Base-by-base conservation (phyloP, 1,284 basidiomycete species). In the Cutaneotrichosporon spelunceum region DNA sequence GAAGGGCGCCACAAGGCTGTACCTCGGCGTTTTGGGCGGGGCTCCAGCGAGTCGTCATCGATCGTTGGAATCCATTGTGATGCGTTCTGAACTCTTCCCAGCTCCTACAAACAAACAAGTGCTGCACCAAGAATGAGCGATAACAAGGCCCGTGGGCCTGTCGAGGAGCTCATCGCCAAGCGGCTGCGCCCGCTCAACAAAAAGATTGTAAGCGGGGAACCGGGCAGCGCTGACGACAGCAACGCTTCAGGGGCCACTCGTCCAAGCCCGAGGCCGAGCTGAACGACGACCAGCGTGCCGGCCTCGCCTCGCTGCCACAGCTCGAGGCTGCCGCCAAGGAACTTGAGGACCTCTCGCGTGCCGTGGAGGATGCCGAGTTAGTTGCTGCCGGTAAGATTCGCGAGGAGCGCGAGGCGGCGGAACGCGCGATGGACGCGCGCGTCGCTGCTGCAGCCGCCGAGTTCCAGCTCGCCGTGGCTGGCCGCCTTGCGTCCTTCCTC, bases 271-370 rank as follows among this genome's bases (percentile, higher is more conserved):
- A 81, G 2, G 85, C 85, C 52, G 86, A 87, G 67, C 83, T 93
- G 57, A 90, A 93, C 68, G 88, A 90, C 27, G 91, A 93, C 77
- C 91, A 93, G 79, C 87, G 83, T 67, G 84, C 86, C 33, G 83
- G 83, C 1, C 70, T 92, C 56, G 87, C 84, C 65, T 85, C 84
- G 24, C 83, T 93, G 45, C 84, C 91, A 6, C 81, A 81, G 11
- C 81, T 93, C 42, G 90, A 93, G 72, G 88, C 86, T 6, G 81
- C 86, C 26, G 83, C 85, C 67, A 89, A 88, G 70, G 91, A 93
- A 71, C 80, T 93, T 16, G 86, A 85, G 49, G 90, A 92, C 64
- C 84, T 92, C 47, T 88, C 87, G 77, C 90, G 89, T 74, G 84
- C 83, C 45, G 83, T 92, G 65, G 89, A 93, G 65, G 66, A 68